Evolutionary conservation across 2,329 filamentous ascomycete species (phyloP), one percentile per base, ranked within the genome.

Genomic region (Chrysoporthe cubensis): DNA sequence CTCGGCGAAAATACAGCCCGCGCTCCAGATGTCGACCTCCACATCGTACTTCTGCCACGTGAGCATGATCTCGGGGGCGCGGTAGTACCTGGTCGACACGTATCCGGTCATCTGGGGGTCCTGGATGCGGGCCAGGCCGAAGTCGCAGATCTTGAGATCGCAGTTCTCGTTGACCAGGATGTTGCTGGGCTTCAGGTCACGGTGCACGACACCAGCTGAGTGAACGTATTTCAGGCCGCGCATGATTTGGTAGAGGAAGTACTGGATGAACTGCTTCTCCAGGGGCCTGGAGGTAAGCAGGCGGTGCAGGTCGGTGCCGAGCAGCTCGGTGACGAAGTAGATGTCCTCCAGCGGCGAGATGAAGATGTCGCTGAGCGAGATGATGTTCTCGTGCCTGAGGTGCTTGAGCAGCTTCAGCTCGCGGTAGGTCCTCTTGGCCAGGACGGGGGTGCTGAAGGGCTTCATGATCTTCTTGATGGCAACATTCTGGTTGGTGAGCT

Each of bases 401-500:
- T 99, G 96, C 85, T 98, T 99, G 76, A 99, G 85, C 71, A 99
- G 88, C 85, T 98, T 99, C 78, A 99, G 84, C 81, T 99, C 96
- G 77, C 96, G 90, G 80, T 99, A 99, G 73, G 96, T 99, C 78
- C 96, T 89, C 85, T 99, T 99, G 68, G 96, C 96, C 60, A 99
- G 86, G 68, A 99, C 96, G 1, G 96, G 94, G n/a, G 96, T 99
- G 86, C 94, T 97, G 83, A 99, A 99, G 11, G 96, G 96, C 85
- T 98, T 99, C 95, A 99, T 98, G 78, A 99, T 99, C 88, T 99
- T 99, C 88, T 99, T 99, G 79, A 99, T 94, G 69, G 96, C 96
- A 70, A 99, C 96, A 81, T 94, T 94, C 81, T 97, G 94, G 79
- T 88, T 92, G 69, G 96, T 98, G 81, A 99, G 93, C 84, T 98